Evolutionary conservation across 768 basidiomycete genomes (phyloP).

Genomic region (Dendrothele bispora): DNA sequence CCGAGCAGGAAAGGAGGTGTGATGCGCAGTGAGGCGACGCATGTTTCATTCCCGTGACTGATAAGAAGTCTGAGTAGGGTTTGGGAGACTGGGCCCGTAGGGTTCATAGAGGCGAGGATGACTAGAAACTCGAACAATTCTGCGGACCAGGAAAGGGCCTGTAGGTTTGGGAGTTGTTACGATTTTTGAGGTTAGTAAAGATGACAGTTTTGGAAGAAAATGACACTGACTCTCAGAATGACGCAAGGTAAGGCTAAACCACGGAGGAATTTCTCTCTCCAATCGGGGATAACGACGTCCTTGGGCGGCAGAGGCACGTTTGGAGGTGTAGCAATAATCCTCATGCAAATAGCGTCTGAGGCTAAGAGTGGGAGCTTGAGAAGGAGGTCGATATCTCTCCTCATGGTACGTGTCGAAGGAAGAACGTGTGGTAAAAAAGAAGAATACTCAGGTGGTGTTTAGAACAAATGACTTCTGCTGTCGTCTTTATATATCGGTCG

Average conservation of each 20-base stretch:
- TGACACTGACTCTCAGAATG: conserved; percentile 24
- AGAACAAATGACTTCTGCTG: too few relatives aligned
- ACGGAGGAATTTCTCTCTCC: conserved; percentile 31
- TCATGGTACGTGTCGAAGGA: too few relatives aligned
- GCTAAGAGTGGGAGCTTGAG: conserved; percentile 36
- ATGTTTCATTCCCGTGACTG: conserved; percentile 7
- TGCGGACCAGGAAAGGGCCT: conserved; percentile 28
- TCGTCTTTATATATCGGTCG: too few relatives aligned
- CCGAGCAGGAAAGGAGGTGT: conserved; percentile 31
- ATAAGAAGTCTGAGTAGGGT: conserved; percentile 16
- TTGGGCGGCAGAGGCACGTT: conserved; percentile 24
- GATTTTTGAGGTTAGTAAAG: not conserved
- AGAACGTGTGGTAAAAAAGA: too few relatives aligned
- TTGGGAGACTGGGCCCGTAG: conserved; percentile 15
- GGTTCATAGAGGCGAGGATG: conserved; percentile 23
- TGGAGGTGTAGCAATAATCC: conserved; percentile 34
- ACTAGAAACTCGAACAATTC: conserved; percentile 27
- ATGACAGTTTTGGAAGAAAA: too few relatives aligned
- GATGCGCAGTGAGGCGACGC: conserved; percentile 17
- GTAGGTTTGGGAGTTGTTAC: not conserved
- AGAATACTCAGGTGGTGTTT: too few relatives aligned
- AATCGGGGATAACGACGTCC: conserved; percentile 26
- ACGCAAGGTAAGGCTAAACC: conserved; percentile 25
- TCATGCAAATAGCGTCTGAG: conserved; percentile 34
- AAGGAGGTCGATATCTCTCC: too few relatives aligned